phyloP scores from a whole-genome alignment of 345 rosid species.

The Firmiana major region DNA sequence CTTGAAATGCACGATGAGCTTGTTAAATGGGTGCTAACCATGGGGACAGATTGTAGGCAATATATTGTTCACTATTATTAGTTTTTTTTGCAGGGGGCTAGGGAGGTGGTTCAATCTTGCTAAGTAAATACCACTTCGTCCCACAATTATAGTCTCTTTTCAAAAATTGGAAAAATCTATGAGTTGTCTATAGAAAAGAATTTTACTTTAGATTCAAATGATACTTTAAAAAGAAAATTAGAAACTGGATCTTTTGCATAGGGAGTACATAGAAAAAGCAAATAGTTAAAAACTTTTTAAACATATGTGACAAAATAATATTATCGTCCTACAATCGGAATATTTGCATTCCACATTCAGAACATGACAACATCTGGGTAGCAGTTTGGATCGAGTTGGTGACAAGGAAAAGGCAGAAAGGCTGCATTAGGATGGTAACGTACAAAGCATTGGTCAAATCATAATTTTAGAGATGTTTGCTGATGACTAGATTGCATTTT shows the following conservation, averaged over 20 bases:
- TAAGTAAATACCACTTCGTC: not conserved
- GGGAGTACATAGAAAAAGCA: not conserved
- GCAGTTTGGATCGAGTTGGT: not conserved
- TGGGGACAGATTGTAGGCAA: not conserved
- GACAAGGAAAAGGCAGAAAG: not conserved
- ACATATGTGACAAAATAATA: not conserved
- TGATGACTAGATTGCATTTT: slow-evolving; percentile 1
- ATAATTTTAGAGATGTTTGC: not conserved
- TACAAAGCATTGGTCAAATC: not conserved
- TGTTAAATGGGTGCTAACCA: not conserved
- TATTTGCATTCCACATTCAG: not conserved
- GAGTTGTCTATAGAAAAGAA: not conserved
- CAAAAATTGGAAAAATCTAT: not conserved
- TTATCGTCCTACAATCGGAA: not conserved
- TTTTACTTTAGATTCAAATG: not conserved
- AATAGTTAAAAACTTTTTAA: not conserved
- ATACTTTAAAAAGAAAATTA: not conserved
- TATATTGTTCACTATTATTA: not conserved
- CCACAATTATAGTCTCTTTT: not conserved
- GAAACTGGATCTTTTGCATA: not conserved
- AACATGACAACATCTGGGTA: not conserved
- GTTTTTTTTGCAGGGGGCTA: not conserved
- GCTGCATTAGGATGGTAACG: not conserved
- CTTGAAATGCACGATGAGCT: not conserved
- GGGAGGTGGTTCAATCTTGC: not conserved